Evolutionary conservation across 345 rosid species (phyloP).

Genomic region (Microcos paniculata): DNA sequence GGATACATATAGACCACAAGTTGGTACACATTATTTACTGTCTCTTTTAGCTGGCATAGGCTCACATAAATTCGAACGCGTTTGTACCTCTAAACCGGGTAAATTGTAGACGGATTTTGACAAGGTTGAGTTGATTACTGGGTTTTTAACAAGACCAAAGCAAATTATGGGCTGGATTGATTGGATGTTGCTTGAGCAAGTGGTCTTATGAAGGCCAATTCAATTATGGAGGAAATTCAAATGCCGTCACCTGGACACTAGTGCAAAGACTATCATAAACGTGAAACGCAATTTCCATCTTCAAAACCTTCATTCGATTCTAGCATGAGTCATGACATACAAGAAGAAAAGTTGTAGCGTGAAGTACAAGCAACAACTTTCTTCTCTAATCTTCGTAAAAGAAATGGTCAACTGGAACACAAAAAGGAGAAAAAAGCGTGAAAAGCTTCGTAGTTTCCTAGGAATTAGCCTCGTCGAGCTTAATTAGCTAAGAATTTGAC

Average conservation of each 20-base stretch:
- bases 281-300: neutral
- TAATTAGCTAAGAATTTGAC: neutral
- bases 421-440: neutral
- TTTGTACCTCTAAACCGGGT: neutral
- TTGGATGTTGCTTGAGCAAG: neutral
- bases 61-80: constrained; percentile 6
- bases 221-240: neutral
- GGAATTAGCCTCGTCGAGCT: neutral
- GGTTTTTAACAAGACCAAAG: neutral
- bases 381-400: neutral
- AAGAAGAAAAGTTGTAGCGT: neutral
- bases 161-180: neutral
- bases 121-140: neutral
- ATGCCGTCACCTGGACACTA: too few species aligned
- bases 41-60: constrained; percentile 10
- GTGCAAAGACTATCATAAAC: too few species aligned
- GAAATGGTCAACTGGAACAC: neutral
- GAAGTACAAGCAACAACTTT: neutral
- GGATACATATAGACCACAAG: neutral
- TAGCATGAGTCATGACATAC: neutral
- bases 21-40: neutral
- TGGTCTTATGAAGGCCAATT: neutral
- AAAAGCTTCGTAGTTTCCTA: neutral
- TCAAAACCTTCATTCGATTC: neutral
- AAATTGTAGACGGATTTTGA: neutral